phyloP scores from a whole-genome alignment of 192 early-diverging fungal genomes.

The Endogone sp. region DNA sequence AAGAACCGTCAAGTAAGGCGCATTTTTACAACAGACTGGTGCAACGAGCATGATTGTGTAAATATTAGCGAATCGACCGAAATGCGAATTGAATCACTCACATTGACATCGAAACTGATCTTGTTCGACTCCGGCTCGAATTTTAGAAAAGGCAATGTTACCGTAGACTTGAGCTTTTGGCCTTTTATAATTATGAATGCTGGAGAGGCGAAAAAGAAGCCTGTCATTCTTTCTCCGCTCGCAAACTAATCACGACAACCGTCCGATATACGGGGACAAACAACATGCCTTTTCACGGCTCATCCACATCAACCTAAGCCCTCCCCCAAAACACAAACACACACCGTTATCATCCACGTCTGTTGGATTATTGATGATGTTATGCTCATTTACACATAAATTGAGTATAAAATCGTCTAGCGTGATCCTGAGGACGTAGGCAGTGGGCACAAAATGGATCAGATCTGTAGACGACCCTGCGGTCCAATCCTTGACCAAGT shows the following conservation, averaged over 20 bases:
- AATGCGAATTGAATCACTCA: no score
- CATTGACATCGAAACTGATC: slow-evolving; percentile 50
- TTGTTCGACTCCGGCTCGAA: slow-evolving; percentile 51
- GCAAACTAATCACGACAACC: no score
- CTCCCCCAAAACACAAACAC: not conserved
- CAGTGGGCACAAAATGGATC: slow-evolving; percentile 66
- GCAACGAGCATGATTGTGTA: no score
- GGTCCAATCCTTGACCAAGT: slow-evolving; percentile 66
- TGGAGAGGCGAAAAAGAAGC: not conserved
- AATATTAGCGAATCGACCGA: no score
- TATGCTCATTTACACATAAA: slow-evolving; percentile 71
- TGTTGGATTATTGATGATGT: slow-evolving; percentile 71
- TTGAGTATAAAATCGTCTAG: slow-evolving; percentile 48
- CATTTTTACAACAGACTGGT: no score
- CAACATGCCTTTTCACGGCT: no score
- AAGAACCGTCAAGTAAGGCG: no score
- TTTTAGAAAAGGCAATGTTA: slow-evolving; percentile 50
- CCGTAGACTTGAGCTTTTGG: slow-evolving; percentile 28
- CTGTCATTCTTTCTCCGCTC: not conserved
- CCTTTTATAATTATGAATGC: slow-evolving; percentile 19
- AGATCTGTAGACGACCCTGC: slow-evolving; percentile 45
- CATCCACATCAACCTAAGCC: no score
- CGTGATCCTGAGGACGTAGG: slow-evolving; percentile 51
- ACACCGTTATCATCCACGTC: slow-evolving; percentile 71
- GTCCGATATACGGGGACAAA: no score